Percentiles rank a stretch among this genome's conserved stretches.
Conservation (phyloP, 352 stramenopile species). For the Detonula confervacea region DNA sequence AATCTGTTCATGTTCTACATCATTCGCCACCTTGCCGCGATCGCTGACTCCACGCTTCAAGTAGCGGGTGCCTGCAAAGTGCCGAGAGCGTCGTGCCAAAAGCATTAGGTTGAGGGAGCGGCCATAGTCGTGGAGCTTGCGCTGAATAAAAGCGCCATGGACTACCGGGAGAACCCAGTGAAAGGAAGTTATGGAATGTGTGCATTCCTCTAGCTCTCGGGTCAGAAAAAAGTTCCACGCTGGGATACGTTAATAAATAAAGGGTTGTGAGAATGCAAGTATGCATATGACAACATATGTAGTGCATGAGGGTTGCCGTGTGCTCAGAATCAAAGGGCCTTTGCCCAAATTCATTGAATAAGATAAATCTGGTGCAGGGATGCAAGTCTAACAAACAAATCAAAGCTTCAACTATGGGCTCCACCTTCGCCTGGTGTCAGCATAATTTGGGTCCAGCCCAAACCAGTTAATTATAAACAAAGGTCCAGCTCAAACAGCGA, state of each 20-base stretch:
- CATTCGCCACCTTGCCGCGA: slow-evolving; percentile 98
- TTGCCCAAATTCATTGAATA: too few species aligned
- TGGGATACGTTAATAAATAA: too few species aligned
- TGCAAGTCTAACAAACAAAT: background rate
- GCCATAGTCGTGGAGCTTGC: slow-evolving; percentile 94
- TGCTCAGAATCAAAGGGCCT: too few species aligned
- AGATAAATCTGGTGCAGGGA: too few species aligned
- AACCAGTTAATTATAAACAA: too few species aligned
- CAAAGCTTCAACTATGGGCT: too few species aligned
- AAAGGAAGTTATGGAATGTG: slow-evolving; percentile 88
- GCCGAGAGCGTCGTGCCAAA: slow-evolving; percentile 93
- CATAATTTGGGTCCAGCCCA: too few species aligned
- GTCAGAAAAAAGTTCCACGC: slow-evolving; percentile 97
- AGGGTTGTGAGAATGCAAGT: too few species aligned
- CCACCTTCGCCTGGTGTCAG: too few species aligned
- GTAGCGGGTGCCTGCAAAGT: slow-evolving; percentile 99
- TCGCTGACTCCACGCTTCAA: slow-evolving; percentile 97
- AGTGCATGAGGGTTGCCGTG: too few species aligned
- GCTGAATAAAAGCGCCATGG: slow-evolving; percentile 96
- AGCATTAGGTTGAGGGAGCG: slow-evolving; percentile 95
- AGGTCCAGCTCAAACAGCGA: too few species aligned
- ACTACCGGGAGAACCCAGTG: slow-evolving; percentile 93
- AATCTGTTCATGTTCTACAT: slow-evolving; percentile 98
- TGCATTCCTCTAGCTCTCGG: slow-evolving; percentile 89
- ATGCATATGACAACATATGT: too few species aligned